These are phyloP conservation scores for Exophiala alcalophila DNA, from an alignment of 2,329 filamentous ascomycete genomes.

Conservation along the genomic window DNA sequence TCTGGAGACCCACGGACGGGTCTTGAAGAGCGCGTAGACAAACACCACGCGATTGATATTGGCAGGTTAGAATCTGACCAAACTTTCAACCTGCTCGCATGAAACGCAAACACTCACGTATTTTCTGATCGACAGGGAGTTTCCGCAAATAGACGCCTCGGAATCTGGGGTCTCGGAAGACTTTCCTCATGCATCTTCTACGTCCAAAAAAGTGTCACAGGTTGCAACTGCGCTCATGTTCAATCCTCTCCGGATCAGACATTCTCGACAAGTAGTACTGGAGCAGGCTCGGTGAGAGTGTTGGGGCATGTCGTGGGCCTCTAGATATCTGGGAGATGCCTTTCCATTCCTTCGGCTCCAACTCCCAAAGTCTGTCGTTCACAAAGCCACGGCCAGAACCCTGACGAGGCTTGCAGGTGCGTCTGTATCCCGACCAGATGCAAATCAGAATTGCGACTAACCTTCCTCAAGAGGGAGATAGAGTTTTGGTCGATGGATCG, in stretches of 20 bases:
- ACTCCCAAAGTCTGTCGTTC: not conserved
- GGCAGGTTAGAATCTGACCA: too few relatives aligned
- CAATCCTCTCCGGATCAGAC: too few relatives aligned
- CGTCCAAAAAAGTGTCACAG: slow-evolving; percentile 4
- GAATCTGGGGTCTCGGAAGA: slow-evolving; percentile 20
- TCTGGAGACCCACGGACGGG: too few relatives aligned
- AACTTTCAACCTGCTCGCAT: too few relatives aligned
- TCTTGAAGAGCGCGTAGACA: too few relatives aligned
- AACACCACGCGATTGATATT: too few relatives aligned
- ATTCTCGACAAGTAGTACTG: not conserved
- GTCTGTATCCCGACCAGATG: not conserved
- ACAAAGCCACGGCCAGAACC: slow-evolving; percentile 6
- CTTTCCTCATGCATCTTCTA: slow-evolving; percentile 7
- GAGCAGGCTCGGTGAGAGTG: not conserved
- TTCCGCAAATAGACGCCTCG: slow-evolving; percentile 9
- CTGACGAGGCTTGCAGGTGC: slow-evolving; percentile 17
- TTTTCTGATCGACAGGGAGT: slow-evolving; percentile 1
- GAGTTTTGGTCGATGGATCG: slow-evolving; percentile 41
- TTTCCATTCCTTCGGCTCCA: slow-evolving; percentile 8
- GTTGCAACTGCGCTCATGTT: too few relatives aligned
- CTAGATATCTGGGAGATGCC: slow-evolving; percentile 10
- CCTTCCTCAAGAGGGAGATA: slow-evolving; percentile 47
- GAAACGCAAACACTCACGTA: too few relatives aligned
- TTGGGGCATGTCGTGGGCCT: slow-evolving; percentile 19
- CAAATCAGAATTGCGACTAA: too few relatives aligned